Base-by-base conservation (phyloP, 2,329 filamentous ascomycete genomes). In the Ilyonectria mors-panacis region DNA sequence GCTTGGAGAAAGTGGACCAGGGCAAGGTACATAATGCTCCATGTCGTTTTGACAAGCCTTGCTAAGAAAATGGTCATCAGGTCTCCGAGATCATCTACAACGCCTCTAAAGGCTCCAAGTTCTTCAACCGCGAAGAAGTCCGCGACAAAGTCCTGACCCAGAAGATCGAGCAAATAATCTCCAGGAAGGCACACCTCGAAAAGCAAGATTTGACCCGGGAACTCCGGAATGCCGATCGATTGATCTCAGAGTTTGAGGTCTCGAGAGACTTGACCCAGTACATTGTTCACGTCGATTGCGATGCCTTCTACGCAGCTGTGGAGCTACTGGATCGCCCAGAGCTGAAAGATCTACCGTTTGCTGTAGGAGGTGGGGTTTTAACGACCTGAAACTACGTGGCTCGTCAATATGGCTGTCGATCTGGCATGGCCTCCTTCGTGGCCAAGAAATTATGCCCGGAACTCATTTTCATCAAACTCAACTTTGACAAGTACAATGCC, bases 51-150 rank as follows among this genome's bases (percentile, higher is more conserved):
- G 5, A 1, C 30, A 9, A 37, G 21, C 10, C 15, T 33, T 23
- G 37, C 59, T 59, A 45, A 58, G 45, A 62, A 66, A 26, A 6
- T 26, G 26, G 28, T 13, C 48, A 19, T 26, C 13, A 76, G 90
- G 94, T 99, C 56, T 97, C 95, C 2, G 95, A 98, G 75, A 92
- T 98, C 73, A 99, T 99, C 67, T 98, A 98, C 82, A 94, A 97
- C 79, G 94, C 95, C 12, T 98, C 94, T 17, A 98, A 97, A 78
- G 96, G 96, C 54, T 97, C 94, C 72, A 98, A 97, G 79, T 99
- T 92, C 83, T 99, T 98, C 86, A 93, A 92, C 73, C 94, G 95
- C 66, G 96, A 99, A 80, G 92, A 97, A 78, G 87, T 84, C 63
- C 92, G 91, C 74, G 95, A 98, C 83, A 92, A 92, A 75, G 86